Evolutionary conservation across 2,329 filamentous ascomycete genomes (phyloP), one percentile per base, ranked within the genome.

Genomic region (Verticillium tricorpus): DNA sequence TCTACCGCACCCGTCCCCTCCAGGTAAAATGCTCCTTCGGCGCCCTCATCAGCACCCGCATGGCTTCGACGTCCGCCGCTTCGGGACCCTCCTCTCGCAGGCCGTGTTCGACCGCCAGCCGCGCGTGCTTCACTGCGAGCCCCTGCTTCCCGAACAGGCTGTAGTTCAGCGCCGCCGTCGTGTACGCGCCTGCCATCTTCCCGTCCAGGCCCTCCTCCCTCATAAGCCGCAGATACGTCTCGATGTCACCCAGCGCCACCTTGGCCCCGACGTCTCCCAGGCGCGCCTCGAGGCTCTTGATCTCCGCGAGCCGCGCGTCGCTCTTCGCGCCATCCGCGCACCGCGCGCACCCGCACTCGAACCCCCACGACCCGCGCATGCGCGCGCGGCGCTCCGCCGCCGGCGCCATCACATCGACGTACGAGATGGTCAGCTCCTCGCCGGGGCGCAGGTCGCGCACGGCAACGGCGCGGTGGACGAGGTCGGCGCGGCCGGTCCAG

Each of bases 401-500:
- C n/a, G 55, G 54, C 62, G 19, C 70, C 67, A 39, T 65, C 28
- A 66, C 70, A 67, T 76, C 71, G n/a, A 80, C 74, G 65, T 80
- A 81, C 0, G 76, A 76, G 58, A 80, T 69, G 14, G 75, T 78
- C 59, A 80, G 71, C 67, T 80, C 78, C 63, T 79, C 77, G 22
- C 78, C 78, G 0, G 76, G 69, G 5, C 57, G 45, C 59, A 80
- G 78, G 54, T 73, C 71, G 0, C 76, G 71, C 6, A 73, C 68
- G 35, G 76, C 77, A 34, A 75, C 72, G 14, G 77, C 69, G 59
- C 73, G 69, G 62, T 80, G 77, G 4, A 73, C 71, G 22, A 79
- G 69, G 2, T 73, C 73, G 2, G 67, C 59, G 37, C 70, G 66
- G 62, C 77, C 74, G 61, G 77, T 78, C 65, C 72, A 73, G 69